Evolutionary conservation across 2,329 filamentous ascomycete species (phyloP).

Genomic region (Talaromyces albobiverticillius): DNA sequence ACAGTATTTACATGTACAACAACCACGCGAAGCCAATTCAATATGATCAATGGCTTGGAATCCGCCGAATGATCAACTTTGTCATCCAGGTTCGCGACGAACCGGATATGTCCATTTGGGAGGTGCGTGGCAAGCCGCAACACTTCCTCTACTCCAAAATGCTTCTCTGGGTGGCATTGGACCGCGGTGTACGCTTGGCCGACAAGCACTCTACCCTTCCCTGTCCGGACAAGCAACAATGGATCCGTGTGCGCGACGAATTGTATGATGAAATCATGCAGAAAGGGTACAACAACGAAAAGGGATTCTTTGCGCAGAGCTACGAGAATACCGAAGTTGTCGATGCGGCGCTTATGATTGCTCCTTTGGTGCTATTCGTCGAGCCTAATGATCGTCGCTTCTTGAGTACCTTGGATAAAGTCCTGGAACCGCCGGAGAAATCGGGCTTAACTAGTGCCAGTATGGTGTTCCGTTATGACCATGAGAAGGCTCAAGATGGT

Average conservation of each 20-base stretch:
- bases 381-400: conserved; percentile 75
- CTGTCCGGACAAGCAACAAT: conserved; percentile 65
- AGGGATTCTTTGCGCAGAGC: conserved; percentile 70
- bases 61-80: conserved; percentile 68
- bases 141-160: conserved; percentile 80
- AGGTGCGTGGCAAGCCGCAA: conserved; percentile 71
- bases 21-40: conserved; percentile 74
- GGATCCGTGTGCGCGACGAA: conserved; percentile 64
- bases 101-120: conserved; percentile 81
- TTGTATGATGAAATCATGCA: conserved; percentile 76
- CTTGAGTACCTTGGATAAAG: conserved; percentile 67
- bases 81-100: conserved; percentile 65
- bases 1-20: conserved; percentile 74
- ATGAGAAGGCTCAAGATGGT: conserved; percentile 67
- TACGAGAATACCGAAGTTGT: conserved; percentile 69
- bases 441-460: conserved; percentile 73
- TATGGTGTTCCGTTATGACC: conserved; percentile 73
- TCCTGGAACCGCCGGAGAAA: conserved; percentile 69
- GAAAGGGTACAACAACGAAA: conserved; percentile 69
- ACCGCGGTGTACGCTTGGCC: conserved; percentile 68
- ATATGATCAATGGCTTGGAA: conserved; percentile 72
- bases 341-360: conserved; percentile 72
- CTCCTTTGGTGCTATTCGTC: conserved; percentile 76
- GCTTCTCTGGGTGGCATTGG: conserved; percentile 79
- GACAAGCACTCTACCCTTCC: conserved; percentile 70